Percentiles rank a stretch among this genome's conserved stretches.
phyloP scores from a whole-genome alignment of 768 basidiomycete genomes.

The Gymnopilus junonius region DNA sequence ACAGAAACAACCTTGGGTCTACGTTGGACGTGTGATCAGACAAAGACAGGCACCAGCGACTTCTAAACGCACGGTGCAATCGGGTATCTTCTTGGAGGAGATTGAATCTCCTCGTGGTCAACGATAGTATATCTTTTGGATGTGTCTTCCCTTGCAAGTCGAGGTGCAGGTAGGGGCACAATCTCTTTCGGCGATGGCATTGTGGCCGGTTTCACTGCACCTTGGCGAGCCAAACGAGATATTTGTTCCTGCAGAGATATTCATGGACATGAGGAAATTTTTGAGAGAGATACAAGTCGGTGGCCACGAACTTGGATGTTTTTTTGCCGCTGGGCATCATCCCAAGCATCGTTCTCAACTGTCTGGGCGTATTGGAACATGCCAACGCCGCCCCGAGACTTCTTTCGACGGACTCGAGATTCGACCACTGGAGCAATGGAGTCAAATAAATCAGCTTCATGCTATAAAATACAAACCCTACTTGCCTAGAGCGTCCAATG shows the following conservation, averaged over 20 bases:
- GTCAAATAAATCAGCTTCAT: neutral
- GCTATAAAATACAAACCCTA: neutral
- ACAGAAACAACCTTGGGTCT: slow-evolving; percentile 63
- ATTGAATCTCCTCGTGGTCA: slow-evolving; percentile 32
- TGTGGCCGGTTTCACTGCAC: slow-evolving; percentile 23
- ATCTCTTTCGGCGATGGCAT: slow-evolving; percentile 10
- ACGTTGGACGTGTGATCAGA: neutral
- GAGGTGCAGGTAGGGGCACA: slow-evolving; percentile 14
- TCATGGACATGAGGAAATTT: neutral
- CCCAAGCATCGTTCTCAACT: slow-evolving; percentile 71
- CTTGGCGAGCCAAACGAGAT: slow-evolving; percentile 52
- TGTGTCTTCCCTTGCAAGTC: slow-evolving; percentile 35
- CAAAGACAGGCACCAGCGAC: neutral
- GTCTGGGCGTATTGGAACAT: slow-evolving; percentile 86
- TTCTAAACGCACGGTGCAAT: slow-evolving; percentile 43
- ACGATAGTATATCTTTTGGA: slow-evolving; percentile 58
- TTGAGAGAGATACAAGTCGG: neutral
- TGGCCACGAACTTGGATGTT: slow-evolving; percentile 59
- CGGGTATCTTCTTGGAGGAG: slow-evolving; percentile 29
- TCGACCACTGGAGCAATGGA: slow-evolving; percentile 56
- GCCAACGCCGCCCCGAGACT: slow-evolving; percentile 55
- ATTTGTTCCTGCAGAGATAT: slow-evolving; percentile 54
- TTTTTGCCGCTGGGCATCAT: slow-evolving; percentile 58
- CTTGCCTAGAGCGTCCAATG: slow-evolving; percentile 79
- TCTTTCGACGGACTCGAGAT: slow-evolving; percentile 63